These are phyloP conservation scores for Scytalidium sp. DNA, from an alignment of 2,329 filamentous ascomycete genomes.

Conservation along the genomic window DNA sequence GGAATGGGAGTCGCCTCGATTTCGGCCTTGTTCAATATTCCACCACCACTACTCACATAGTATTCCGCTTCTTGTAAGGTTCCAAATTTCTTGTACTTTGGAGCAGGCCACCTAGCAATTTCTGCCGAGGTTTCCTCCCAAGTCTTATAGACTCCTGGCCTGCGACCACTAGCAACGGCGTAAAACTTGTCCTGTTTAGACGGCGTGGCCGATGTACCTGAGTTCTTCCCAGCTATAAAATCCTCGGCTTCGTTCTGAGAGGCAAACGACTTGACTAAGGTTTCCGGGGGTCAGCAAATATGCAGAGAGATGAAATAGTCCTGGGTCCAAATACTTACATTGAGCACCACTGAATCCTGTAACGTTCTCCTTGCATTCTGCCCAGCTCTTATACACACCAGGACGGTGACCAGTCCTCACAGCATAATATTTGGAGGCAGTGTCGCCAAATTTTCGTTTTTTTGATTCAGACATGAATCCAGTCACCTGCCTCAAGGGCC, in stretches of 20 bases:
- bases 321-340: slow-evolving; percentile 50
- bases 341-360: slow-evolving; percentile 60
- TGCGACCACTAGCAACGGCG: slow-evolving; percentile 56
- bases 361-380: slow-evolving; percentile 59
- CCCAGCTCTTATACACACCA: slow-evolving; percentile 60
- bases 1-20: slow-evolving; percentile 27
- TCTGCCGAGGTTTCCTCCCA: slow-evolving; percentile 71
- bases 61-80: slow-evolving; percentile 71
- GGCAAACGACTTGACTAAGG: slow-evolving; percentile 74
- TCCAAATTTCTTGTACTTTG: slow-evolving; percentile 67
- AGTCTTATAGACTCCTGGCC: slow-evolving; percentile 57
- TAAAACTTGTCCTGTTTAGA: slow-evolving; percentile 46
- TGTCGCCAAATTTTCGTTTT: slow-evolving; percentile 21
- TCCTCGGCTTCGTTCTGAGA: slow-evolving; percentile 72
- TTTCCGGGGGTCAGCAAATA: background rate
- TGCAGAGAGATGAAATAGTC: background rate
- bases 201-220: slow-evolving; percentile 28
- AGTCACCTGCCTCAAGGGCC: background rate
- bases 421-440: slow-evolving; percentile 55
- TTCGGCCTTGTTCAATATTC: slow-evolving; percentile 41
- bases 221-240: slow-evolving; percentile 63
- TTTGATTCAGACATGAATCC: slow-evolving; percentile 11
- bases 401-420: slow-evolving; percentile 54
- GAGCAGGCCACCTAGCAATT: slow-evolving; percentile 69
- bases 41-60: slow-evolving; percentile 56